Conservation (phyloP, 2,329 filamentous ascomycete species). For the Scytalidium sp. region DNA sequence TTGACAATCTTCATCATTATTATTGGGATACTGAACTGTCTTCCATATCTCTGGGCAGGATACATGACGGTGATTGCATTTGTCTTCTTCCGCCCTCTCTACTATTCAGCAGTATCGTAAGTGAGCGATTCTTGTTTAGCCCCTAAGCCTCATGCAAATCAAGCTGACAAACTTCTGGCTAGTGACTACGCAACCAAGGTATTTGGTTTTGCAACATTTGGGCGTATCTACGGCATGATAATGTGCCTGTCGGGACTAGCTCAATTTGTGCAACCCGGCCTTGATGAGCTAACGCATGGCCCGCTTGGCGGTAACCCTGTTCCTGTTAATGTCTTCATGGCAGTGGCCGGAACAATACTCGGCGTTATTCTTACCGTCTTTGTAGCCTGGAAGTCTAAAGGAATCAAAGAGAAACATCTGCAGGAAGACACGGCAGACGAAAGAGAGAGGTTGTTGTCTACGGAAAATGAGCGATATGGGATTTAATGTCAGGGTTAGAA, state of each 20-base stretch:
- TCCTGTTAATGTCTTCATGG: conserved; percentile 69
- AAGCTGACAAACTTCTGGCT: not conserved
- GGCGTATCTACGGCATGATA: conserved; percentile 82
- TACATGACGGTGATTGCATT: conserved; percentile 76
- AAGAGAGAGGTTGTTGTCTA: not conserved
- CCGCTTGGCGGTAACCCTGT: conserved; percentile 67
- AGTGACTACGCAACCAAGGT: conserved; percentile 82
- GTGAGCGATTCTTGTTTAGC: conserved; percentile 22
- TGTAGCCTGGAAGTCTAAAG: not conserved
- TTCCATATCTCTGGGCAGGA: conserved; percentile 64
- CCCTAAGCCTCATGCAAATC: not conserved
- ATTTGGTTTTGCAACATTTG: conserved; percentile 84
- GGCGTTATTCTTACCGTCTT: not conserved
- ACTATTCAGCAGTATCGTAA: conserved; percentile 77
- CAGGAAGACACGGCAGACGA: not conserved
- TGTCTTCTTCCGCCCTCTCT: conserved; percentile 79
- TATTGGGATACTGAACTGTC: conserved; percentile 70
- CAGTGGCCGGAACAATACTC: conserved; percentile 43
- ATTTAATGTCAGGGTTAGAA: too few relatives aligned
- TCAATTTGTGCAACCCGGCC: conserved; percentile 74
- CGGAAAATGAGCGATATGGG: not conserved
- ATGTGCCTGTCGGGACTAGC: conserved; percentile 78
- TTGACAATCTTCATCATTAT: conserved; percentile 66
- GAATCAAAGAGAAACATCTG: not conserved
- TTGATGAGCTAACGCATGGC: conserved; percentile 73